Conservation (phyloP, 768 basidiomycete genomes). For the Austroboletus eburneus region DNA sequence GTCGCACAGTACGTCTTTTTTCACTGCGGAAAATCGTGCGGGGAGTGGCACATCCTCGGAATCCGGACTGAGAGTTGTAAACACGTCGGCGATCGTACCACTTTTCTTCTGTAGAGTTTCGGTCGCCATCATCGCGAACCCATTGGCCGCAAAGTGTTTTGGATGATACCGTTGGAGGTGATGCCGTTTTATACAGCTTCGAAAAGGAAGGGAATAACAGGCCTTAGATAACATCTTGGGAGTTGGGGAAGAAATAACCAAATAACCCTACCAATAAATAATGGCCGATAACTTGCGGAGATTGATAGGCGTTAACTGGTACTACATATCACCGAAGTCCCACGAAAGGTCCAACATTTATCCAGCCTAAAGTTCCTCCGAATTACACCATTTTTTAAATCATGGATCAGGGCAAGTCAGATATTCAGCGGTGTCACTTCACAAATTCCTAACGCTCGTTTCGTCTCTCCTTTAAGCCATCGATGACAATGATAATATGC, state of each 20-base stretch:
- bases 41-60: slow-evolving; percentile 42
- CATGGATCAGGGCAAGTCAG: too few species aligned
- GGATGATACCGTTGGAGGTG: not conserved
- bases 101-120: slow-evolving; percentile 18
- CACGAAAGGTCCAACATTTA: too few species aligned
- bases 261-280: not conserved
- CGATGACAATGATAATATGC: too few species aligned
- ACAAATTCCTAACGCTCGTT: too few species aligned
- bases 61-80: slow-evolving; percentile 40
- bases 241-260: not conserved
- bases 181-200: not conserved
- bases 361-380: too few species aligned
- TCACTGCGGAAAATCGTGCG: slow-evolving; percentile 54
- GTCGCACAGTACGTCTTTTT: slow-evolving; percentile 49
- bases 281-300: too few species aligned
- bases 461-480: too few species aligned
- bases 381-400: too few species aligned
- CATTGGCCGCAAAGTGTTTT: not conserved
- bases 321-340: too few species aligned
- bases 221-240: slow-evolving; percentile 2
- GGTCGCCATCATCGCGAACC: slow-evolving; percentile 10
- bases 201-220: not conserved
- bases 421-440: too few species aligned
- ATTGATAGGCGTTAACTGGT: too few species aligned
- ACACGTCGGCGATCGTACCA: slow-evolving; percentile 45